Conservation (phyloP, 1,284 basidiomycete genomes). For the Leccinum subrobustum region DNA sequence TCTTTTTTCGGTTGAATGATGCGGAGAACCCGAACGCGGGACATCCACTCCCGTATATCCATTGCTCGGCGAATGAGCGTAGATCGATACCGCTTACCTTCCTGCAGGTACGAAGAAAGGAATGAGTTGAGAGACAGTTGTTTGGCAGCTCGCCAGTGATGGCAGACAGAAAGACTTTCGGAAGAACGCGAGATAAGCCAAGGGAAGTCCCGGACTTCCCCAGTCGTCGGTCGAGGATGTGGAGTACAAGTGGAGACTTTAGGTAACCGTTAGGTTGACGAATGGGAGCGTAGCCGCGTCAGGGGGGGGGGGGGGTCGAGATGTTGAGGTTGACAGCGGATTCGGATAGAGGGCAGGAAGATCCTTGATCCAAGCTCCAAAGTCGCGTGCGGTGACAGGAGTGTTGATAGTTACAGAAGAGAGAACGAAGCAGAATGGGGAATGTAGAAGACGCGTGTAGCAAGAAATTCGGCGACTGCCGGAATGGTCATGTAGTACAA, state of each 20-base stretch:
- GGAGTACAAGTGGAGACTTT: constrained; percentile 92
- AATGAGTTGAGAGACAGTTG: constrained; percentile 86
- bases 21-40: constrained; percentile 90
- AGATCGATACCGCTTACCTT: constrained; percentile 93
- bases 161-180: constrained; percentile 92
- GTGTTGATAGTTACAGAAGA: no score
- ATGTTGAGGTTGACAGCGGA: constrained; percentile 76
- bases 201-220: constrained; percentile 95
- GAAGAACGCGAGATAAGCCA: constrained; percentile 91
- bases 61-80: constrained; percentile 91
- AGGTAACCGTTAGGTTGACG: constrained; percentile 63
- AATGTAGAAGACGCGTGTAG: no score
- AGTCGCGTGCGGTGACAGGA: no score
- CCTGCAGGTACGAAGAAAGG: constrained; percentile 89
- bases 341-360: no score
- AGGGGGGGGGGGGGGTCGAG: constrained; percentile 82
- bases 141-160: constrained; percentile 88
- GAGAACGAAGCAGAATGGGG: no score
- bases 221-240: constrained; percentile 92
- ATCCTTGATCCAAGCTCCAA: no score
- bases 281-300: constrained; percentile 79
- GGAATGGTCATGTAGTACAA: no score
- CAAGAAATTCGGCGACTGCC: no score
- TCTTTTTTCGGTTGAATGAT: constrained; percentile 96
- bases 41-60: constrained; percentile 98